Percentiles rank a stretch among this genome's conserved stretches.
phyloP scores from a whole-genome alignment of 129 eudicot species.

The Flaveria sonorensis region DNA sequence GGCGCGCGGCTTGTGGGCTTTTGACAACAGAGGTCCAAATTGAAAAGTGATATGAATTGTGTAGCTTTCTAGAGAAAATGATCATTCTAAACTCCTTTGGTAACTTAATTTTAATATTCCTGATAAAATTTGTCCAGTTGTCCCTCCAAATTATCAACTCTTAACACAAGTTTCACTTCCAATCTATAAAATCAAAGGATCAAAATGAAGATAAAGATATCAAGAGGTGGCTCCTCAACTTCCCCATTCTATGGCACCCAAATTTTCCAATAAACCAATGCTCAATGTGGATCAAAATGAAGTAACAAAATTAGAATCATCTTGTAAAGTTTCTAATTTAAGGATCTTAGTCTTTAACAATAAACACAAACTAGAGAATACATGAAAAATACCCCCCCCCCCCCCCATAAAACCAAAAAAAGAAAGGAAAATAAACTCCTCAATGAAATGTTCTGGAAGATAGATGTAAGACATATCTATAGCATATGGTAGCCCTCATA shows the following conservation, averaged over 20 bases:
- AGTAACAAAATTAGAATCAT: neutral
- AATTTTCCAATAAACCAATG: neutral
- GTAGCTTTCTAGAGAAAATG: neutral
- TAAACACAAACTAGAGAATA: neutral
- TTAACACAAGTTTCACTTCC: neutral
- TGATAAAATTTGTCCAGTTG: neutral
- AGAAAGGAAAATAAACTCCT: neutral
- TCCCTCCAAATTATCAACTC: neutral
- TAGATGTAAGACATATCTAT: neutral
- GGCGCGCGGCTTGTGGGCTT: too few relatives aligned
- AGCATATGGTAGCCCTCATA: neutral
- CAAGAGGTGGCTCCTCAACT: neutral
- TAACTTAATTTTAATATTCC: too few relatives aligned
- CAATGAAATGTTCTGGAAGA: neutral
- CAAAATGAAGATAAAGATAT: neutral
- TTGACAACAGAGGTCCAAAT: too few relatives aligned
- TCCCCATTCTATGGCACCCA: neutral
- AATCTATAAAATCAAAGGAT: neutral
- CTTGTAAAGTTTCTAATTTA: neutral
- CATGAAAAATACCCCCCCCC: too few relatives aligned
- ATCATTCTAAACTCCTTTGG: neutral
- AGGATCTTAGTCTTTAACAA: neutral
- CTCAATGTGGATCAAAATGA: neutral
- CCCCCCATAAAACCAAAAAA: neutral
- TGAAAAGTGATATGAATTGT: neutral